phyloP scores from a whole-genome alignment of 495 filamentous ascomycete species.

The Choiromyces venosus region DNA sequence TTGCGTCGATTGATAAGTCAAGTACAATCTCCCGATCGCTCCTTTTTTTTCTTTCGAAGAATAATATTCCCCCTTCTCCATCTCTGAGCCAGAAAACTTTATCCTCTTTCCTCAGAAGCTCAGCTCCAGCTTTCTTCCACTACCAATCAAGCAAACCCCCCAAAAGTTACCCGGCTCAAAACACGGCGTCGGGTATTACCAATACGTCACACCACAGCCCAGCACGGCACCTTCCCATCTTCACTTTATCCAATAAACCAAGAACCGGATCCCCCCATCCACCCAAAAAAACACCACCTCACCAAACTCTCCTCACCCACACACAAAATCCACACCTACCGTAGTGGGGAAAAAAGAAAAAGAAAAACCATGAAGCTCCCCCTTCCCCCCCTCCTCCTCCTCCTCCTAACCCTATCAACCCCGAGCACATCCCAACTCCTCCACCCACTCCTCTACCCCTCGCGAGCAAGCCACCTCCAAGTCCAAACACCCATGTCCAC shows the following conservation, averaged over 20 bases:
- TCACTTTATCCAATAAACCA: background rate
- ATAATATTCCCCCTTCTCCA: background rate
- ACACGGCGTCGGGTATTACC: too few species aligned
- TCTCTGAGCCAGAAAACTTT: background rate
- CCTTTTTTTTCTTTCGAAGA: background rate
- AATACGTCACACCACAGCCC: background rate
- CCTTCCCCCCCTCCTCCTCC: conserved; percentile 14
- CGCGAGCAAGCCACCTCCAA: conserved; percentile 3
- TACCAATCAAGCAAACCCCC: background rate
- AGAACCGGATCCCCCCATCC: background rate
- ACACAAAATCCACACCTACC: too few species aligned
- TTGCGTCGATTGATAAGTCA: background rate
- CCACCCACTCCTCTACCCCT: conserved; percentile 26
- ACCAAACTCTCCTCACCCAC: background rate
- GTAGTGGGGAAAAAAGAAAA: too few species aligned
- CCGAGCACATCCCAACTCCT: conserved; percentile 27
- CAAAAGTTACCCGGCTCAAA: background rate
- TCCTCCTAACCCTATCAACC: conserved; percentile 22
- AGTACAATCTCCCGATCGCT: background rate
- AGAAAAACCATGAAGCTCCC: conserved; percentile 25
- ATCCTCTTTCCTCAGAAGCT: background rate
- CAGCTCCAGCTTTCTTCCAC: background rate
- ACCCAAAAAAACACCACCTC: background rate
- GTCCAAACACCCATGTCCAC: conserved; percentile 11
- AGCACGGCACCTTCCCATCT: too few species aligned